Conservation (phyloP, 345 rosid species). For the Syzygium aqueum region DNA sequence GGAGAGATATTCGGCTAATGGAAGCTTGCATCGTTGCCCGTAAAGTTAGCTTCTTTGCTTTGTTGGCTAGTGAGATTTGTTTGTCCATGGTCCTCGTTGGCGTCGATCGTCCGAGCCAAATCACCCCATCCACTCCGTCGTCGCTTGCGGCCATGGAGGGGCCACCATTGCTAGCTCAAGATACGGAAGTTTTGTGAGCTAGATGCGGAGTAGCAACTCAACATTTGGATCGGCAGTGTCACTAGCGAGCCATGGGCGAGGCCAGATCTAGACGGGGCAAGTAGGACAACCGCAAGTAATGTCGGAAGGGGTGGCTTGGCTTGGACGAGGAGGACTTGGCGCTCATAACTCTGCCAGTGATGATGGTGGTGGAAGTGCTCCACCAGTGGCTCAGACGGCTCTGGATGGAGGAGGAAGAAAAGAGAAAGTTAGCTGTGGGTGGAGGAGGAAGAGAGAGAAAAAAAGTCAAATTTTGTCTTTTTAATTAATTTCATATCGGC, state of each 20-base stretch:
- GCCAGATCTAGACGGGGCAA: accelerated
- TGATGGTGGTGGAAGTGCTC: neutral
- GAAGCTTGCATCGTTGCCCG: neutral
- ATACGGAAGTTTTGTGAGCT: neutral
- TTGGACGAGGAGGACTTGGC: accelerated
- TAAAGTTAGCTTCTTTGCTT: neutral
- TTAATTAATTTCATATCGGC: neutral
- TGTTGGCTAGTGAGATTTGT: neutral
- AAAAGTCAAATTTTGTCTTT: neutral
- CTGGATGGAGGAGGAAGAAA: neutral
- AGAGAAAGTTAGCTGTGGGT: neutral
- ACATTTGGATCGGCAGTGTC: neutral
- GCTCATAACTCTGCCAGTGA: neutral
- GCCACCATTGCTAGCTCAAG: neutral
- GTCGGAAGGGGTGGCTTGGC: neutral
- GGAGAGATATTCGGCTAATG: neutral
- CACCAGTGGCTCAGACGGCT: neutral
- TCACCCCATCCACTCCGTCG: accelerated
- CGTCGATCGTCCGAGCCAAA: neutral
- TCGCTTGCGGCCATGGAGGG: neutral
- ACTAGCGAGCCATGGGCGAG: too few species aligned
- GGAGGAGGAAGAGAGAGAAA: neutral
- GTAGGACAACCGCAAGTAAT: neutral
- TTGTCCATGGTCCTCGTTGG: neutral
- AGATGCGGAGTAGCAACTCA: neutral